These are phyloP conservation scores for Colletotrichum eleusines DNA, from an alignment of 2,329 filamentous ascomycete species.

Conservation along the genomic window DNA sequence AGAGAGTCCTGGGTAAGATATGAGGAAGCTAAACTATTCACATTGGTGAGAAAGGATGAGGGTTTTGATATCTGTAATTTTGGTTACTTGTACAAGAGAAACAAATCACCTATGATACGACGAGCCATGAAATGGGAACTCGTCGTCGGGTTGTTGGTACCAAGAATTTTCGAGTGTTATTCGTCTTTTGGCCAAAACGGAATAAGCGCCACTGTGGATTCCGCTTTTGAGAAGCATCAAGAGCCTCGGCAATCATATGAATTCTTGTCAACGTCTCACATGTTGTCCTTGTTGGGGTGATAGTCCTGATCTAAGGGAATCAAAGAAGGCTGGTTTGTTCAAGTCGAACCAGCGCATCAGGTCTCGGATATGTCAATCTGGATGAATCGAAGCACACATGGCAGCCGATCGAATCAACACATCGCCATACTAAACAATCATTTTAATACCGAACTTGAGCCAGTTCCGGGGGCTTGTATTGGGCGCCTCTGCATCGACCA, in stretches of 20 bases:
- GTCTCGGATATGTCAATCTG: not conserved
- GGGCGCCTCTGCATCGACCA: not conserved
- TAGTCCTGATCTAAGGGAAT: not conserved
- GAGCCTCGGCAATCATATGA: not conserved
- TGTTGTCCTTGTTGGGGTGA: not conserved
- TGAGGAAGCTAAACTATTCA: not conserved
- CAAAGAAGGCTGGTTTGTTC: not conserved
- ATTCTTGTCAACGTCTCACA: too few relatives aligned
- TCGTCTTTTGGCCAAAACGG: not conserved
- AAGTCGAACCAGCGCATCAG: not conserved
- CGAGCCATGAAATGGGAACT: not conserved
- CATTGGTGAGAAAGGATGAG: not conserved
- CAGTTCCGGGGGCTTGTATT: conserved; percentile 1
- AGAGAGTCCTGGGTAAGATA: conserved; percentile 19
- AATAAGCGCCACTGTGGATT: not conserved
- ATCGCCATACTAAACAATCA: not conserved
- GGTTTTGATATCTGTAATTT: not conserved
- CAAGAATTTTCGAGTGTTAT: not conserved
- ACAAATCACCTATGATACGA: not conserved
- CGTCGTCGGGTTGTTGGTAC: not conserved
- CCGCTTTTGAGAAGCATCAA: not conserved
- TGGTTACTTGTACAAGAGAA: not conserved
- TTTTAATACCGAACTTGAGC: conserved; percentile 15
- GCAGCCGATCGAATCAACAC: not conserved
- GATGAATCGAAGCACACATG: too few relatives aligned